Evolutionary conservation across 768 basidiomycete species (phyloP), one percentile per base, ranked within the genome.

Genomic region (Dioszegia crocea): DNA sequence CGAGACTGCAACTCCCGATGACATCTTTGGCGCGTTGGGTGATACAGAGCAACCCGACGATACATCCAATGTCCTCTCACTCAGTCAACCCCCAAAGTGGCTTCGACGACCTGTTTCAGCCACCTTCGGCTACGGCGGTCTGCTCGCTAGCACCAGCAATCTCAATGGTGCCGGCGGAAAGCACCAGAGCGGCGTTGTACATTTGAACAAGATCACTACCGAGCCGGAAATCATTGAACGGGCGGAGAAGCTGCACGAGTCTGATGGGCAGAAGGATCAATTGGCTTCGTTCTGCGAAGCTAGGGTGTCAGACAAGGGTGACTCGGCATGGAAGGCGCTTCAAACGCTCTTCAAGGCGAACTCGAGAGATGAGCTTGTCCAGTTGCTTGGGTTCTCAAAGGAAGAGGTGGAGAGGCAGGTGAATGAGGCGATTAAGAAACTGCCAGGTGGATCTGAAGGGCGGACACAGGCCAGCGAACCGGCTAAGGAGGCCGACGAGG

Each of bases 1-100:
- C n/a, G 66, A 82, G 27, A 75, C 81, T 16, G 77, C 81, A 6
- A 76, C 80, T 14, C 69, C 71, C n/a, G 76, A 77, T 8, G 88
- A 91, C 63, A 80, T 96, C 23, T 98, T 96, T 69, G 88, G 89
- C 59, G 80, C 81, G 2, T 83, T 26, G 80, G 81, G 53, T 83
- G 81, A 76, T 75, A 81, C 36, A 81, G 79, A 81, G 80, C 47
- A 80, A 76, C 16, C 81, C 79, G 66, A 81, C 79, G 62, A 75
- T 2, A 66, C 68, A 19, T 67, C 66, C 55, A 65, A 76, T 19
- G 88, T 86, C 0, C 80, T 94, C 17, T 89, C 91, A 0, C 84
- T 97, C 62, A 88, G 88, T 73, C 90, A 93, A 68, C 88, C 91
- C n/a, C 94, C 94, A 0, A 93, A 91, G 69, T 98, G 94, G 96